Conservation (phyloP, 2,329 filamentous ascomycete genomes). For the Aspergillus puulaauensis region DNA sequence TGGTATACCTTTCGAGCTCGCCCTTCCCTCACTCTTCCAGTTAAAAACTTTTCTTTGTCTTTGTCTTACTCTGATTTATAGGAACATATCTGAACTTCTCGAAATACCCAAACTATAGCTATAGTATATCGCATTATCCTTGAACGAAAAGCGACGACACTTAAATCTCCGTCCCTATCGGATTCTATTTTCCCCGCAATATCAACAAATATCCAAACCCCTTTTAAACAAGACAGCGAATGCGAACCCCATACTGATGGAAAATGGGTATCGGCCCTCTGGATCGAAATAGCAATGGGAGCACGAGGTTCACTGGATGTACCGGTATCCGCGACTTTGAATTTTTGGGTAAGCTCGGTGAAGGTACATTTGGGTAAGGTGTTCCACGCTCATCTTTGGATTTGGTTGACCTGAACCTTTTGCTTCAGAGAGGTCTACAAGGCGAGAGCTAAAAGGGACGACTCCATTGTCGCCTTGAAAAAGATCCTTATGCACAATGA, state of each 20-base stretch:
- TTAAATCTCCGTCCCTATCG: neutral
- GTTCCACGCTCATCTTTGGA: neutral
- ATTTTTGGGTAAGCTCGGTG: conserved; percentile 65
- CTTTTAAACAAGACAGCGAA: neutral
- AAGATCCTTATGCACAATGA: conserved; percentile 99
- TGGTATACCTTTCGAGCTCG: neutral
- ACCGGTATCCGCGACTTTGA: conserved; percentile 53
- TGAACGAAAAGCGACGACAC: neutral
- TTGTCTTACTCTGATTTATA: neutral
- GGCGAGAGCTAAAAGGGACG: conserved; percentile 72
- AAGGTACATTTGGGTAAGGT: conserved; percentile 86
- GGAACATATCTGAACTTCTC: neutral
- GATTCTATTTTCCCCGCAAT: neutral
- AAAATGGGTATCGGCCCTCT: conserved; percentile 42
- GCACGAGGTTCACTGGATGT: conserved; percentile 74
- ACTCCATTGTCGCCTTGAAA: conserved; percentile 81
- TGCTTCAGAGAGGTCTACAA: conserved; percentile 78
- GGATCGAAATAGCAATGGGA: conserved; percentile 48
- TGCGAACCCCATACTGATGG: neutral
- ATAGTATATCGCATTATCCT: neutral
- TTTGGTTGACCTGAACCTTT: conserved; percentile 14
- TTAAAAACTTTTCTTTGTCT: neutral
- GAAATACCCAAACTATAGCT: neutral
- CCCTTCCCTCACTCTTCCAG: neutral
- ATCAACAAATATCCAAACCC: neutral